Percentiles rank a stretch among this genome's conserved stretches.
These are phyloP conservation scores for Colletotrichum tanaceti DNA, from an alignment of 2,329 filamentous ascomycete species.

Conservation along the genomic window DNA sequence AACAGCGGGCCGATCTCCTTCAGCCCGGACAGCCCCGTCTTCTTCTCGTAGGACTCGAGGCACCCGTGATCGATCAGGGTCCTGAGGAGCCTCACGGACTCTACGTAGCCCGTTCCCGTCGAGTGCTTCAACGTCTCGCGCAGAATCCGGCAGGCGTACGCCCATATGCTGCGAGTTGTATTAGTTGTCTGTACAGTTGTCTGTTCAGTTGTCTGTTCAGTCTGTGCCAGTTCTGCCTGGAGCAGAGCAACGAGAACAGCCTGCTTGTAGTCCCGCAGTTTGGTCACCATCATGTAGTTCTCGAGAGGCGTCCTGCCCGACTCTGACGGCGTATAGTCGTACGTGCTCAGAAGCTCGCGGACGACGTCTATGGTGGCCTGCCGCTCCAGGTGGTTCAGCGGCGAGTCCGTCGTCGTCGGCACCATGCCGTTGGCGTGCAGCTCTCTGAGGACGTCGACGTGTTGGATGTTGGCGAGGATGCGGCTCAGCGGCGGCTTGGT, in stretches of 20 bases:
- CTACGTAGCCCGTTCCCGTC: background rate
- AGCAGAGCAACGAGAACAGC: background rate
- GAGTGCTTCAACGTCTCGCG: background rate
- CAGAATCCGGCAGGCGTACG: background rate
- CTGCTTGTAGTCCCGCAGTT: background rate
- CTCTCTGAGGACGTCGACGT: background rate
- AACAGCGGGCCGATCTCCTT: background rate
- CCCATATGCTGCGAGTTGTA: background rate
- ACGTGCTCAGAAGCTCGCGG: conserved; percentile 4
- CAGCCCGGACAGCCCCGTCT: background rate
- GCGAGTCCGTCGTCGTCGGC: background rate
- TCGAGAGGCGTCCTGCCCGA: background rate
- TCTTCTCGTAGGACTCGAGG: conserved; percentile 2
- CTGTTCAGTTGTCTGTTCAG: background rate
- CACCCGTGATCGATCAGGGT: background rate
- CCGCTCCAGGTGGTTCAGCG: background rate
- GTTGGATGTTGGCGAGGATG: background rate
- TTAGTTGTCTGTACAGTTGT: background rate
- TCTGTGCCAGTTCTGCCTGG: background rate
- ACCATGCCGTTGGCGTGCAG: background rate
- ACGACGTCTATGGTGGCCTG: background rate
- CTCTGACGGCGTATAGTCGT: background rate
- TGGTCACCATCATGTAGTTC: background rate
- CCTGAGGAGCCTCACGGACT: background rate
- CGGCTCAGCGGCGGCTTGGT: background rate